phyloP scores from a whole-genome alignment of 345 rosid genomes.

The Dimocarpus longan region DNA sequence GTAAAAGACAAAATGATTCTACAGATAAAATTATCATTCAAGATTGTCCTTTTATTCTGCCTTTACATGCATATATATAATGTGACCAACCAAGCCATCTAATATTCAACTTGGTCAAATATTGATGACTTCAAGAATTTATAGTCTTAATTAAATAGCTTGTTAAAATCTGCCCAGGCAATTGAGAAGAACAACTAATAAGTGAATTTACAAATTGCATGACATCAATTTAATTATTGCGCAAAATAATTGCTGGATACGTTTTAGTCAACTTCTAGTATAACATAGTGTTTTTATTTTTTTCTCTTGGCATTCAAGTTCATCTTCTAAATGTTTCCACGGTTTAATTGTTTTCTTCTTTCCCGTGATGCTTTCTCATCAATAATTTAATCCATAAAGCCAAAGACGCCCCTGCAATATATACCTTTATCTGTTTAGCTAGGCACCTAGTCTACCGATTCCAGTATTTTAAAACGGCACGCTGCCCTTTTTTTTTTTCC shows the following conservation, averaged over 20 bases:
- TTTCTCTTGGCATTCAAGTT: too few species aligned
- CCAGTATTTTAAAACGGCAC: not conserved
- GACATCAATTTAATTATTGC: too few species aligned
- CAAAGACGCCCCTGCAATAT: too few species aligned
- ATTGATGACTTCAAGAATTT: not conserved
- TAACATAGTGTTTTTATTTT: too few species aligned
- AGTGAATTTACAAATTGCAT: not conserved
- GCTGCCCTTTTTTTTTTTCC: too few species aligned
- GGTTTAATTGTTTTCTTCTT: not conserved
- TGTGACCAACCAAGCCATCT: not conserved
- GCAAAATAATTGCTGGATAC: too few species aligned
- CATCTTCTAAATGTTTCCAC: not conserved
- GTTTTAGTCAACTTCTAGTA: too few species aligned
- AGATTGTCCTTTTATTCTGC: not conserved
- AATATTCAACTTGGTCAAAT: slow-evolving; percentile 1
- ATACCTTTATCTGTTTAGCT: too few species aligned
- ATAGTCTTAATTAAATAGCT: not conserved
- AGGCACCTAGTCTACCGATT: not conserved
- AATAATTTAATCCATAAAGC: too few species aligned
- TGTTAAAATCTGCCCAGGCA: too few species aligned
- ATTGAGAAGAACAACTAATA: too few species aligned
- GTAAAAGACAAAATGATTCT: slow-evolving; percentile 16
- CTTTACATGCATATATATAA: not conserved
- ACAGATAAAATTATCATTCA: not conserved
- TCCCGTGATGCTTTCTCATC: too few species aligned